Conservation (phyloP, 2,329 filamentous ascomycete species). For the Fusarium phyllophilum region DNA sequence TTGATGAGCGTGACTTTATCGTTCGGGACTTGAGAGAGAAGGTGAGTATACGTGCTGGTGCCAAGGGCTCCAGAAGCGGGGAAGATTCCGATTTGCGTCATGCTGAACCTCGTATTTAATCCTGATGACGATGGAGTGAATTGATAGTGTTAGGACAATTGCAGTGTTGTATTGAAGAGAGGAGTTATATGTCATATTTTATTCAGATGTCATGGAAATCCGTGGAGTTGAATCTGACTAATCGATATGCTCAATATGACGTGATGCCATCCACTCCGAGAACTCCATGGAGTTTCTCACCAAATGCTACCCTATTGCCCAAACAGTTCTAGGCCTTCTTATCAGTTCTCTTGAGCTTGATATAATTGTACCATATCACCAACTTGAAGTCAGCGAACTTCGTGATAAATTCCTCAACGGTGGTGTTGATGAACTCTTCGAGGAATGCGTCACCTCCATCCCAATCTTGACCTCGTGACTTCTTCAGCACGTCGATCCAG, state of each 20-base stretch:
- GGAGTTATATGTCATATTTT: not conserved
- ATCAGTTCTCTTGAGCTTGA: not conserved
- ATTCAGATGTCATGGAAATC: not conserved
- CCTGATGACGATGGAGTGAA: no score
- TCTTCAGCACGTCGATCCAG: slow-evolving; percentile 5
- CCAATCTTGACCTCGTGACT: not conserved
- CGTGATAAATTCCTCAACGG: not conserved
- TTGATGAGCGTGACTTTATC: slow-evolving; percentile 27
- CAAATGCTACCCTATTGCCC: not conserved
- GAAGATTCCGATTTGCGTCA: slow-evolving; percentile 33
- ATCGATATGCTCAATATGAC: slow-evolving; percentile 16
- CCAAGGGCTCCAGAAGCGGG: slow-evolving; percentile 35
- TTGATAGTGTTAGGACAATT: not conserved
- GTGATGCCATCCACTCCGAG: slow-evolving; percentile 8
- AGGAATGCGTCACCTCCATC: not conserved
- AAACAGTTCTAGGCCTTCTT: not conserved
- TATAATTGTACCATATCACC: slow-evolving; percentile 16
- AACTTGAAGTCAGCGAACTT: not conserved
- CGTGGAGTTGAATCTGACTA: slow-evolving; percentile 20
- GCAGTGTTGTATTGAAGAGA: rapidly evolving
- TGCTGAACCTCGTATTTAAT: not conserved
- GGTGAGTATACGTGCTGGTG: slow-evolving; percentile 29
- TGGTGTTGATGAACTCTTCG: not conserved
- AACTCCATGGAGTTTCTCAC: not conserved
- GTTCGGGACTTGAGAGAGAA: slow-evolving; percentile 5